Percentiles rank a stretch among this genome's conserved stretches.
phyloP scores from a whole-genome alignment of 2,329 filamentous ascomycete species.

The Colletotrichum sojae region DNA sequence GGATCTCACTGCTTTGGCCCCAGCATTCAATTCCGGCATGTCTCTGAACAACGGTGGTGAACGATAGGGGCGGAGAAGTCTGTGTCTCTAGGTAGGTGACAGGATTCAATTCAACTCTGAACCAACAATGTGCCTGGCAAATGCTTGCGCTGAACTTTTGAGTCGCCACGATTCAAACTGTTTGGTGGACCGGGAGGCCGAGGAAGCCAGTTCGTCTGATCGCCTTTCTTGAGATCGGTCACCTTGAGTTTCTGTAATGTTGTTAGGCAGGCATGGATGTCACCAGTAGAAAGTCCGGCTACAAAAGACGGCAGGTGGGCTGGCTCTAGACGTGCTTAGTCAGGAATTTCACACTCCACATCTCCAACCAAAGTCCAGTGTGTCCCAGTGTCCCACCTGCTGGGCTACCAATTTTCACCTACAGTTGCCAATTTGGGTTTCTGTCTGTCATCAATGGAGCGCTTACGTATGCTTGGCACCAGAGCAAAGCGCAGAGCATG shows the following conservation, averaged over 20 bases:
- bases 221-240: background rate
- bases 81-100: no score
- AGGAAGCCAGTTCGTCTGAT: slow-evolving; percentile 31
- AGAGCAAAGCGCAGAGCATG: background rate
- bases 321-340: no score
- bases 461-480: slow-evolving; percentile 16
- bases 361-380: no score
- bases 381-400: no score
- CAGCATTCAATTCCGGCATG: slow-evolving; percentile 18
- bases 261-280: background rate
- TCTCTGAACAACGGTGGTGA: background rate
- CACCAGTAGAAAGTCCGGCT: background rate
- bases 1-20: background rate
- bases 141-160: background rate
- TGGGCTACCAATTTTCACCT: slow-evolving; percentile 19
- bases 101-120: no score
- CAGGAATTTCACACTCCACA: no score
- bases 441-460: slow-evolving; percentile 28
- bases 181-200: background rate
- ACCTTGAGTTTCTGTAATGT: background rate
- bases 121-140: background rate
- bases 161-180: background rate
- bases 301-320: no score
- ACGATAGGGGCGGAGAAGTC: background rate
- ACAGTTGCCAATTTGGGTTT: slow-evolving; percentile 26